These are phyloP conservation scores for Cyberlindnera mississippiensis DNA, from an alignment of 805 yeast genomes.

Conservation along the genomic window DNA sequence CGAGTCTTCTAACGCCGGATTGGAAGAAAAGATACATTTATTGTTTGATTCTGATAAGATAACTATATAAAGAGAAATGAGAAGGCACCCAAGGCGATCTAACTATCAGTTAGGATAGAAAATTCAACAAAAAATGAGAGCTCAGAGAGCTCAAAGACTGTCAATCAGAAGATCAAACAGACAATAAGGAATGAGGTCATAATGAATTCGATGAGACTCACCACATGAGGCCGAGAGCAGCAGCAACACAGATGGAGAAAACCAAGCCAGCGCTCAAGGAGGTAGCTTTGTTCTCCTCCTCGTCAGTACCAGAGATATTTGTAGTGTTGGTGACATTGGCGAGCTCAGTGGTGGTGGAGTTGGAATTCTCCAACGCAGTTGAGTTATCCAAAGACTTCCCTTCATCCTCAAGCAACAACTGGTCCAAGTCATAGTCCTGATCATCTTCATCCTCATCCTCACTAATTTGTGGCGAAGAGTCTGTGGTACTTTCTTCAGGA, in stretches of 20 bases:
- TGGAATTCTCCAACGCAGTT: background rate
- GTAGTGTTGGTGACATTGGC: slow-evolving; percentile 2
- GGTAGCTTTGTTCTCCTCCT: slow-evolving; percentile 8
- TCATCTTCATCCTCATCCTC: slow-evolving; percentile 8
- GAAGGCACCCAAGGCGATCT: too few species aligned
- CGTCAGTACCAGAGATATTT: slow-evolving; percentile 4
- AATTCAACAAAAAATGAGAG: too few species aligned
- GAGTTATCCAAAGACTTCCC: background rate
- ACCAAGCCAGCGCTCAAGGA: slow-evolving; percentile 9
- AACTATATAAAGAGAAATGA: too few species aligned
- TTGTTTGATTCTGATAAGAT: too few species aligned
- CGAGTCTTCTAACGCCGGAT: too few species aligned
- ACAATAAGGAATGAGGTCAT: background rate
- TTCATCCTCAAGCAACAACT: slow-evolving; percentile 15
- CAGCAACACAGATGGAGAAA: slow-evolving; percentile 5
- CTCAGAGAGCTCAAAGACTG: too few species aligned
- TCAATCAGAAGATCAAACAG: background rate
- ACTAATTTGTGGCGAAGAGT: background rate
- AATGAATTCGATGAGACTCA: slow-evolving; percentile 1
- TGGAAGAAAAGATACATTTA: too few species aligned
- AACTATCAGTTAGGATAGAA: too few species aligned
- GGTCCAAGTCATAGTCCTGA: slow-evolving; percentile 11
- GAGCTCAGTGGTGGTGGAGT: background rate
- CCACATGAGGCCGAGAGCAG: slow-evolving; percentile 5
- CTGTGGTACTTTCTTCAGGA: slow-evolving; percentile 1